phyloP scores from a whole-genome alignment of 768 basidiomycete species.

The Pleurotus citrinopileatus region DNA sequence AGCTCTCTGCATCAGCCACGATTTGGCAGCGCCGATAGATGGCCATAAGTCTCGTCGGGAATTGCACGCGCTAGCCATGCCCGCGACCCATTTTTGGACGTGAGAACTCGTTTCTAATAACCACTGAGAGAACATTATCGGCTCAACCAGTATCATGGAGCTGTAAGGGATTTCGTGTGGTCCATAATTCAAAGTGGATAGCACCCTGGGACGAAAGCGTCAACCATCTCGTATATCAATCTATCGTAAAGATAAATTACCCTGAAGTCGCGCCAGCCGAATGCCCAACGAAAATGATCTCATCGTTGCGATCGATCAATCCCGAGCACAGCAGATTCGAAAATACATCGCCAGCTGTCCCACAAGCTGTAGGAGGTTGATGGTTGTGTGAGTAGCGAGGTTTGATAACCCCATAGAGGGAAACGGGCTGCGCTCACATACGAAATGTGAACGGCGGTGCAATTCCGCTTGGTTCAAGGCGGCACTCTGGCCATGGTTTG shows the following conservation, averaged over 20 bases:
- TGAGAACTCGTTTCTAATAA: neutral
- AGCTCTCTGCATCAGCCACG: conserved; percentile 30
- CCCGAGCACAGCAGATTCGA: conserved; percentile 44
- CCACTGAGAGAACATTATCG: conserved; percentile 32
- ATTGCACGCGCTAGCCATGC: conserved; percentile 13
- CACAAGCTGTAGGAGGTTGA: conserved; percentile 27
- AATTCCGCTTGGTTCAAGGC: conserved; percentile 43
- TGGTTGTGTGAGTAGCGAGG: neutral
- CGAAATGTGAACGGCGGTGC: conserved; percentile 33
- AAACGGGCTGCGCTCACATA: conserved; percentile 32
- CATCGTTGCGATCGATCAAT: conserved; percentile 40
- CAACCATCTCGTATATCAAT: neutral
- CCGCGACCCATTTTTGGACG: conserved; percentile 26
- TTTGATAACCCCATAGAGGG: neutral
- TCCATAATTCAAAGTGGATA: conserved; percentile 39
- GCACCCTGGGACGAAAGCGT: conserved; percentile 25
- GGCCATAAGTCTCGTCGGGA: conserved; percentile 48
- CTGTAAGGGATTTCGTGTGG: conserved; percentile 23
- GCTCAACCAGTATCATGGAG: conserved; percentile 42
- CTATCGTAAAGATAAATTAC: conserved; percentile 26
- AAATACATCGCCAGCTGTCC: conserved; percentile 45
- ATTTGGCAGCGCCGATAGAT: conserved; percentile 44
- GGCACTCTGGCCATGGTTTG: conserved; percentile 55
- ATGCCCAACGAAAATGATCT: conserved; percentile 54
- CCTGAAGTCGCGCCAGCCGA: conserved; percentile 50